phyloP scores from a whole-genome alignment of 2,329 filamentous ascomycete genomes.

The Raffaelea deltoideospora region DNA sequence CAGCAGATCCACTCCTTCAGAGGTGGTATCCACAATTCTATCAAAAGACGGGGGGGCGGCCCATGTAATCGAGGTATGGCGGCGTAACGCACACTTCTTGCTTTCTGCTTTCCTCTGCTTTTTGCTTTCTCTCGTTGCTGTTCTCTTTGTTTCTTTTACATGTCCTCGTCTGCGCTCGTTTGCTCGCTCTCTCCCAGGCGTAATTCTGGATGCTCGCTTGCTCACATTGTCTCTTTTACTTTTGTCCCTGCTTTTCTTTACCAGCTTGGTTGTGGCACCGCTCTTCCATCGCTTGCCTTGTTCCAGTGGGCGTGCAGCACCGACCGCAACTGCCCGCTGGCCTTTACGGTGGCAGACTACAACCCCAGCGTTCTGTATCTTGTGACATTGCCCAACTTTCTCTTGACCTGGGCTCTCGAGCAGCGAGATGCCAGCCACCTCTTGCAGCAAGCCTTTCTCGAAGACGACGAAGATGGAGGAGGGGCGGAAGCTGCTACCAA shows the following conservation, averaged over 20 bases:
- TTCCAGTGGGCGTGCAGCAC: constrained; percentile 40
- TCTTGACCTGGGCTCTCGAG: constrained; percentile 51
- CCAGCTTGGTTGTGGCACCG: constrained; percentile 66
- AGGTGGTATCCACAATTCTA: constrained; percentile 3
- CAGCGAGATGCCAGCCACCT: constrained; percentile 16
- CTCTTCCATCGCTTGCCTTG: constrained; percentile 54
- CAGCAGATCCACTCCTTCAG: too few relatives aligned
- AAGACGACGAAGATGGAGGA: constrained; percentile 44
- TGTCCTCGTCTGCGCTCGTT: too few relatives aligned
- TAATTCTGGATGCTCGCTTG: too few relatives aligned
- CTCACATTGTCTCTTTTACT: too few relatives aligned
- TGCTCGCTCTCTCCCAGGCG: too few relatives aligned
- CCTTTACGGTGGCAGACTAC: constrained; percentile 62
- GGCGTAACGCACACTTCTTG: background rate
- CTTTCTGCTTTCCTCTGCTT: background rate
- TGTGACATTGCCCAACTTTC: constrained; percentile 64
- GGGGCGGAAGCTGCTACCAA: constrained; percentile 18
- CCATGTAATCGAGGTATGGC: constrained; percentile 38
- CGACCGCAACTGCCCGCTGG: constrained; percentile 22
- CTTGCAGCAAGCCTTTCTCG: constrained; percentile 28
- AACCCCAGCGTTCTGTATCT: constrained; percentile 64
- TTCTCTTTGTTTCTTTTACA: background rate
- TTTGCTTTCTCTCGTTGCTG: background rate
- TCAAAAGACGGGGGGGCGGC: constrained; percentile 19
- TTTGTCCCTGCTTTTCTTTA: too few relatives aligned